Evolutionary conservation across 306 rosid genomes (phyloP).

Genomic region (Prunus armeniaca): DNA sequence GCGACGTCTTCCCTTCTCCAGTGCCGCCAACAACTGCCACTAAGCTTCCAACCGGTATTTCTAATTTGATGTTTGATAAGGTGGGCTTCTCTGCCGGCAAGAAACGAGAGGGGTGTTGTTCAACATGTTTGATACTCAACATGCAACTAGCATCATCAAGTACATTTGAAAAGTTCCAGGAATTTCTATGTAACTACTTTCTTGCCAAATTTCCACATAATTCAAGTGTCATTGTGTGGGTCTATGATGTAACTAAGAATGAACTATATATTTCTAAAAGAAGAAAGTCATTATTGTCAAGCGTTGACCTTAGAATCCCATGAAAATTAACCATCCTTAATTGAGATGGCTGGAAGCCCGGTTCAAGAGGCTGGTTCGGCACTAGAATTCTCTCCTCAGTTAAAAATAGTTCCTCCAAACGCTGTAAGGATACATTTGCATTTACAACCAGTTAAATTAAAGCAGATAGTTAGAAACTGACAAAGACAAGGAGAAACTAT

Average conservation of each 20-base stretch:
- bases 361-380: constrained; percentile 64
- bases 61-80: constrained; percentile 58
- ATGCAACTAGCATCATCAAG: constrained; percentile 1
- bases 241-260: neutral
- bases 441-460: constrained; percentile 58
- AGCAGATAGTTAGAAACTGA: constrained; percentile 12
- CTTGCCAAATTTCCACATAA: neutral
- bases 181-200: neutral
- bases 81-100: constrained; percentile 58
- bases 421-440: constrained; percentile 76
- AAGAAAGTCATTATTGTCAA: neutral
- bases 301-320: constrained; percentile 71
- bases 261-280: neutral
- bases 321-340: constrained; percentile 68
- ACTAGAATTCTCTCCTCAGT: constrained; percentile 57
- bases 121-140: neutral
- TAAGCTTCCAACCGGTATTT: constrained; percentile 71
- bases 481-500: neutral
- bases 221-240: no score
- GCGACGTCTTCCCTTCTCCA: constrained; percentile 95
- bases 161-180: neutral
- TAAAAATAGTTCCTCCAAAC: constrained; percentile 72
- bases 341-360: constrained; percentile 74
- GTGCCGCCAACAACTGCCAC: constrained; percentile 91
- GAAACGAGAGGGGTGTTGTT: neutral